Evolutionary conservation across 768 basidiomycete genomes (phyloP), one percentile per base, ranked within the genome.

Genomic region (Collybia sp.): DNA sequence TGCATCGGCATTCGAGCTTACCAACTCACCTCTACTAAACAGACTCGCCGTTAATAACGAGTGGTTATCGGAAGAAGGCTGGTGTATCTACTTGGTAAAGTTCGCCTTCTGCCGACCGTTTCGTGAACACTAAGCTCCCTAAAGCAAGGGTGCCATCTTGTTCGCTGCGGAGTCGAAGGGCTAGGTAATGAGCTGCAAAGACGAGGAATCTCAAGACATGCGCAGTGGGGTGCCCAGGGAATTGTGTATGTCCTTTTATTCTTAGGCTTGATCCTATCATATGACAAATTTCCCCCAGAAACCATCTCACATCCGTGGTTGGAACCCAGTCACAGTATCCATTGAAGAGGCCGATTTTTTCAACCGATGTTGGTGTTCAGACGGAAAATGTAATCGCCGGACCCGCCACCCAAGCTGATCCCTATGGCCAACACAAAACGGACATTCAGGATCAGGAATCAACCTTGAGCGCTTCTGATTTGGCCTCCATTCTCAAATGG

Each of bases 51-150:
- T 79, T 11, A 79, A 80, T 51, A 77, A 84, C 45, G 80, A 83
- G 47, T 88, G 84, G 85, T 59, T 79, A 6, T 66, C 83, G 42
- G 85, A 88, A 60, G 85, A 87, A 61, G 85, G 80, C 6, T 83
- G 79, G 77, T 80, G 73, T 13, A 61, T 85, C 20, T 86, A 75
- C 54, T 63, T 88, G 54, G 83, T 84, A 40, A 38, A 61, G 19
- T 49, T 36, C 19, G n/a, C 12, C 16, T 42, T 17, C 37, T 11
- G 16, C 2, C 18, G 11, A 16, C 9, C 13, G 42, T 17, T 9
- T 25, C 45, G 12, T 45, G 18, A 45, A 48, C 31, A 30, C 53
- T 8, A 49, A 34, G 38, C 16, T 39, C 39, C 16, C 30, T 53
- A 30, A 44, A 84, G 82, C 80, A 86, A 82, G 85, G 85, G 4